These are phyloP conservation scores for Auriculariales sp. DNA, from an alignment of 768 basidiomycete species.

Conservation along the genomic window DNA sequence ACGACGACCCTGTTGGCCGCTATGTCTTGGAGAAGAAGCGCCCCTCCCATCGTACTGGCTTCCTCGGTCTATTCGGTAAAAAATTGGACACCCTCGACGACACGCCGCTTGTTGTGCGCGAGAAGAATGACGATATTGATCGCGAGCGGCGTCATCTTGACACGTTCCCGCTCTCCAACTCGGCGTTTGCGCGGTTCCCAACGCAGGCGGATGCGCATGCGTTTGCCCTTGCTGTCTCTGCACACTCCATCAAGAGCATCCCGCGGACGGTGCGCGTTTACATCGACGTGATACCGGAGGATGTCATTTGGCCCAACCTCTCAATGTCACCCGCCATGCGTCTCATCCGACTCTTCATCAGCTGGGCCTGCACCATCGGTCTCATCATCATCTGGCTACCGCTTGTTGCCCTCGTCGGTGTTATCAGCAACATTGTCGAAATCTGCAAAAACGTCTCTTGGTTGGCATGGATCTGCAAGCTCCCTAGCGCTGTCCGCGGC, in stretches of 20 bases:
- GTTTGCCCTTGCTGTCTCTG: constrained; percentile 55
- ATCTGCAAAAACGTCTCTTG: constrained; percentile 51
- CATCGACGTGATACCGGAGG: constrained; percentile 71
- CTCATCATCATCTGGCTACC: constrained; percentile 76
- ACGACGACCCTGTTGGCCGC: constrained; percentile 29
- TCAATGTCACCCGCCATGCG: constrained; percentile 80
- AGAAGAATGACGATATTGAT: constrained; percentile 38
- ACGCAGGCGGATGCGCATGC: constrained; percentile 87
- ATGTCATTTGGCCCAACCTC: constrained; percentile 88
- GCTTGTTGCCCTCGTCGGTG: constrained; percentile 71
- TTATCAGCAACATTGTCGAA: constrained; percentile 63
- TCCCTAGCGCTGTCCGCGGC: constrained; percentile 53
- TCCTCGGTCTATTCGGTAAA: constrained; percentile 55
- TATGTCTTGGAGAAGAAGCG: constrained; percentile 42
- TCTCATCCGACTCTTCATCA: constrained; percentile 47
- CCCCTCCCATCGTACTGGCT: constrained; percentile 63
- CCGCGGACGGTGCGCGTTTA: constrained; percentile 63
- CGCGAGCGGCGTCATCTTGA: constrained; percentile 45
- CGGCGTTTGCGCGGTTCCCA: constrained; percentile 83
- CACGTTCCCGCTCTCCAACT: constrained; percentile 88
- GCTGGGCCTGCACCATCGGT: constrained; percentile 61
- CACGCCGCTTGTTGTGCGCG: constrained; percentile 61
- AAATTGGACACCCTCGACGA: constrained; percentile 92
- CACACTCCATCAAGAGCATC: constrained; percentile 50
- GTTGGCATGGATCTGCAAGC: constrained; percentile 71